Conservation (phyloP, 2,329 filamentous ascomycete genomes). For the Pleoardoris graminearum region DNA sequence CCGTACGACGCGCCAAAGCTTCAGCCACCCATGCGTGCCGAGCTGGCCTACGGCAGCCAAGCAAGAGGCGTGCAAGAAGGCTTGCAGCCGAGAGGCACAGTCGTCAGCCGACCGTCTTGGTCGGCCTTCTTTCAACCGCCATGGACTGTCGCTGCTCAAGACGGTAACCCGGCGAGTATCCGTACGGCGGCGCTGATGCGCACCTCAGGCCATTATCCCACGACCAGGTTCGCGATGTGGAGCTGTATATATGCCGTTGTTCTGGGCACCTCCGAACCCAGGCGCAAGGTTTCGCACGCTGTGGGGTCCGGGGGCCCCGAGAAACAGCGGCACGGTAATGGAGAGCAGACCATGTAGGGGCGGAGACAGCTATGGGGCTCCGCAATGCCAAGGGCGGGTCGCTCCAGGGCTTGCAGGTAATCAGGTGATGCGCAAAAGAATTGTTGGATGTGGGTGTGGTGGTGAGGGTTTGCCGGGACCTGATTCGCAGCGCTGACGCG, state of each 20-base stretch:
- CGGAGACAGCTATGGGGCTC: background rate
- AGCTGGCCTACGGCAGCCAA: slow-evolving; percentile 37
- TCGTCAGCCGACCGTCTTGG: slow-evolving; percentile 37
- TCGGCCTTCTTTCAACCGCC: slow-evolving; percentile 39
- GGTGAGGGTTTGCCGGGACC: background rate
- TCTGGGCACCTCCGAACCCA: background rate
- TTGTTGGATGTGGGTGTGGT: slow-evolving; percentile 2
- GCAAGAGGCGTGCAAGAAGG: slow-evolving; percentile 34
- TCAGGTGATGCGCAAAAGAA: slow-evolving; percentile 3
- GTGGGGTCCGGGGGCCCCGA: background rate
- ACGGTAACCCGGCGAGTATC: background rate
- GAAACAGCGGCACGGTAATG: background rate
- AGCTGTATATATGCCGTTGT: background rate
- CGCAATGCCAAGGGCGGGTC: background rate
- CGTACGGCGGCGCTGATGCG: background rate
- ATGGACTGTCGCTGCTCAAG: background rate
- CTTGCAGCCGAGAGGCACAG: slow-evolving; percentile 28
- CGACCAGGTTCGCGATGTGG: background rate
- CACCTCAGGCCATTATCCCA: background rate
- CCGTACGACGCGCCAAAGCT: slow-evolving; percentile 23
- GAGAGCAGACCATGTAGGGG: background rate
- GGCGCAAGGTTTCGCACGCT: background rate
- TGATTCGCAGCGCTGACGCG: background rate
- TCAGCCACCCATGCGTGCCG: slow-evolving; percentile 25
- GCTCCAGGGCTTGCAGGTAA: background rate